Conservation (phyloP, 176 grass and related monocot species). For the Carex parvula region DNA sequence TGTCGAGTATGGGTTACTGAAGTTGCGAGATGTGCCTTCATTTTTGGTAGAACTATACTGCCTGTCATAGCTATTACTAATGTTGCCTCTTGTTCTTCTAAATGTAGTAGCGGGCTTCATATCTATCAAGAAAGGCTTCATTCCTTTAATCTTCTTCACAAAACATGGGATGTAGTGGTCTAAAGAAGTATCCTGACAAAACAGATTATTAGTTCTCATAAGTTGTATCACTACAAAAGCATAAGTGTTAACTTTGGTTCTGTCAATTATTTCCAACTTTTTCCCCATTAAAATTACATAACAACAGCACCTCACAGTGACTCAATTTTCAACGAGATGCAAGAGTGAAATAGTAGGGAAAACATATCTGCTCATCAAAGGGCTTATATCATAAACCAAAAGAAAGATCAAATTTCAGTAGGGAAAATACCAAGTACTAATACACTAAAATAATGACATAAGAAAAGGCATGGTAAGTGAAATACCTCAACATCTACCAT, state of each 20-base stretch:
- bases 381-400: not conserved
- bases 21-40: constrained; percentile 18
- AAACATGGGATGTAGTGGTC: constrained; percentile 29
- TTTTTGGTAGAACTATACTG: constrained; percentile 16
- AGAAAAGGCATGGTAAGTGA: not conserved
- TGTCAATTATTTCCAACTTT: not conserved
- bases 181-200: constrained; percentile 25
- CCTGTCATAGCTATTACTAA: not conserved
- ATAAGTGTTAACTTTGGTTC: not conserved
- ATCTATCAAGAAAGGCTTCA: constrained; percentile 26
- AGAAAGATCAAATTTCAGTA: not conserved
- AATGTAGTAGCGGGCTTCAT: constrained; percentile 9
- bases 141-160: constrained; percentile 25
- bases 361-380: not conserved
- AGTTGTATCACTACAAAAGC: not conserved
- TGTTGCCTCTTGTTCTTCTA: constrained; percentile 8
- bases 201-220: constrained; percentile 5
- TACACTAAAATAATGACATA: not conserved
- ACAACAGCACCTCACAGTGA: not conserved
- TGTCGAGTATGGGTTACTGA: constrained; percentile 1
- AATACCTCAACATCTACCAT: not conserved
- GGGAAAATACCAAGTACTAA: not conserved
- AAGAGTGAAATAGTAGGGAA: not conserved
- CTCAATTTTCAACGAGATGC: not conserved
- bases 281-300: not conserved